These are phyloP conservation scores for Pythium phragmiticola DNA, from an alignment of 352 stramenopile genomes.

Conservation along the genomic window DNA sequence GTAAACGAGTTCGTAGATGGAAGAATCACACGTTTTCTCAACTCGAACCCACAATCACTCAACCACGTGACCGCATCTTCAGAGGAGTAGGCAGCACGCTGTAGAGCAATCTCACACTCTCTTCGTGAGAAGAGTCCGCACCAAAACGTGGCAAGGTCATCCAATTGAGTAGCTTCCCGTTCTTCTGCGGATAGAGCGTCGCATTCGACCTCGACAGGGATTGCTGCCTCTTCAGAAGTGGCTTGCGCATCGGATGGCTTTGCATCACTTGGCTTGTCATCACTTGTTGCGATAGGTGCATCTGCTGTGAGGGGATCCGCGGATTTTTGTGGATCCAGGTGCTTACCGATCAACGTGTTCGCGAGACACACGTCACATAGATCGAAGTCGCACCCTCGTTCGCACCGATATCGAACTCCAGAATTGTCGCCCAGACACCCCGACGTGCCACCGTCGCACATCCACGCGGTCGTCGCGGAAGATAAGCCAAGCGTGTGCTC, in stretches of 20 bases:
- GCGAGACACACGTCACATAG: constrained; percentile 63
- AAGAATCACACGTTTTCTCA: constrained; percentile 45
- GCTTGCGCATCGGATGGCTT: not conserved
- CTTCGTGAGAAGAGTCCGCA: constrained; percentile 53
- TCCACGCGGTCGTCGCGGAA: constrained; percentile 60
- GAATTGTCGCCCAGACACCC: constrained; percentile 61
- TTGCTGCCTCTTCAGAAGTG: not conserved
- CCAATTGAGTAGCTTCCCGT: constrained; percentile 27
- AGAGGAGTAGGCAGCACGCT: constrained; percentile 41
- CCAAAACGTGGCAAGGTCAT: constrained; percentile 55
- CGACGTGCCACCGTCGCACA: constrained; percentile 62
- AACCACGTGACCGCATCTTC: constrained; percentile 50
- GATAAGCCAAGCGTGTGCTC: constrained; percentile 49
- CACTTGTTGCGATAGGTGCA: not conserved
- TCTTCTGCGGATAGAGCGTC: not conserved
- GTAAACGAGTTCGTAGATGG: constrained; percentile 28
- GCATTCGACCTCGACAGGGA: not conserved
- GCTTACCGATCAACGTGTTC: constrained; percentile 37
- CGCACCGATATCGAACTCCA: constrained; percentile 57
- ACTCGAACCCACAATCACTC: constrained; percentile 38
- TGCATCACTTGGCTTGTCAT: not conserved
- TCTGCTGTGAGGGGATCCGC: not conserved
- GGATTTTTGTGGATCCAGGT: constrained; percentile 3
- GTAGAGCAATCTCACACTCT: constrained; percentile 61
- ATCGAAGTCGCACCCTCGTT: constrained; percentile 70